Evolutionary conservation across 2,329 filamentous ascomycete species (phyloP).

Genomic region (Talaromyces rugulosus): DNA sequence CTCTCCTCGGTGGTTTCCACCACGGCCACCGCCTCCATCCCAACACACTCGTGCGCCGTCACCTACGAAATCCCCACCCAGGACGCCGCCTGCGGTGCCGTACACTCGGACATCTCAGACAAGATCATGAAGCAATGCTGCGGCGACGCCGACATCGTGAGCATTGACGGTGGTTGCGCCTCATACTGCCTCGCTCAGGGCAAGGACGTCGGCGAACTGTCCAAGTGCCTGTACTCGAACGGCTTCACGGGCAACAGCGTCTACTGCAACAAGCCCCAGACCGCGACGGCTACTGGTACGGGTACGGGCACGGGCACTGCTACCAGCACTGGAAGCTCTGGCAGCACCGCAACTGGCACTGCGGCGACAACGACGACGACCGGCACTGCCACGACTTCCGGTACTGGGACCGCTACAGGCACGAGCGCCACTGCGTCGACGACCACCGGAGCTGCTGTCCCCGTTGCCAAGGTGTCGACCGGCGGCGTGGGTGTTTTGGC

Average conservation of each 20-base stretch:
- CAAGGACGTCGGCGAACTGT: slow-evolving; percentile 34
- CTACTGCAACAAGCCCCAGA: slow-evolving; percentile 42
- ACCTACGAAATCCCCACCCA: slow-evolving; percentile 42
- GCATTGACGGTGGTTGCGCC: slow-evolving; percentile 47
- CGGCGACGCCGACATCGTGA: slow-evolving; percentile 38
- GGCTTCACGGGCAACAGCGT: slow-evolving; percentile 36
- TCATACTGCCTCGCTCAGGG: slow-evolving; percentile 48
- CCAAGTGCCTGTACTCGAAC: slow-evolving; percentile 37
- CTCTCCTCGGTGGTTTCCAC: background rate
- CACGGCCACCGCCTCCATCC: slow-evolving; percentile 13
- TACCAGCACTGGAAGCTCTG: background rate
- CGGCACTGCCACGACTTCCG: background rate
- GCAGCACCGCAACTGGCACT: too few species aligned
- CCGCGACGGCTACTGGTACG: slow-evolving; percentile 35
- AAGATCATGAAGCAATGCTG: slow-evolving; percentile 47
- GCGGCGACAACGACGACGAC: background rate
- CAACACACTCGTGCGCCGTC: slow-evolving; percentile 16
- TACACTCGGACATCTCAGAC: slow-evolving; percentile 30
- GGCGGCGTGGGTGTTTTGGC: slow-evolving; percentile 28
- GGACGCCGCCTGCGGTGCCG: slow-evolving; percentile 45
- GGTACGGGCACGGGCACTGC: slow-evolving; percentile 1
- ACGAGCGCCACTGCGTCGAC: slow-evolving; percentile 16
- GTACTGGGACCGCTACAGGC: slow-evolving; percentile 2
- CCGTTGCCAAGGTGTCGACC: slow-evolving; percentile 22
- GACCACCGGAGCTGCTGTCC: slow-evolving; percentile 17